These are phyloP conservation scores for Paratinospora sagittata DNA, from an alignment of 164 flowering plant species.

Conservation along the genomic window DNA sequence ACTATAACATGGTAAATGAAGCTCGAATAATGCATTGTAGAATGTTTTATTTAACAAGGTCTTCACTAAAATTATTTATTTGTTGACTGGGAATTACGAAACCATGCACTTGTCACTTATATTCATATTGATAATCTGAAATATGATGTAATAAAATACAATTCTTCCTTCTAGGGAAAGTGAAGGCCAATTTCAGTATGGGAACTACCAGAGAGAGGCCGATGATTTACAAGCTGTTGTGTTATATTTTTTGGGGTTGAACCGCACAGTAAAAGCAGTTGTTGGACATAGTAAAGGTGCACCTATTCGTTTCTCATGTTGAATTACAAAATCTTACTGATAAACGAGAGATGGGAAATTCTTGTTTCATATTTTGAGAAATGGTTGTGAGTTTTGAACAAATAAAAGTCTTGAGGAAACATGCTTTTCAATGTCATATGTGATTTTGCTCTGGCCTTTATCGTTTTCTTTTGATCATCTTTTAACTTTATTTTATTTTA, in stretches of 20 bases:
- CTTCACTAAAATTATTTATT: background rate
- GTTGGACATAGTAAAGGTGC: conserved; percentile 84
- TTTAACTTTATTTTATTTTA: background rate
- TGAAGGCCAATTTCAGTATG: conserved; percentile 73
- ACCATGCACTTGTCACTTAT: background rate
- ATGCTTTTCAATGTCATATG: background rate
- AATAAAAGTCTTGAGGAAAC: background rate
- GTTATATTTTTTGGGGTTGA: conserved; percentile 30
- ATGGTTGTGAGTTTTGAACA: background rate
- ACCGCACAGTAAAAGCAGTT: conserved; percentile 39
- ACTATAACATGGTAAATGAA: background rate
- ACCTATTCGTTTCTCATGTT: background rate
- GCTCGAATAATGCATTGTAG: background rate
- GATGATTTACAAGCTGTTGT: conserved; percentile 62
- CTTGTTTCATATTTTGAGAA: background rate
- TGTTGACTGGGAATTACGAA: background rate
- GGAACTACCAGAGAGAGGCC: conserved; percentile 59
- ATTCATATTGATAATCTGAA: background rate
- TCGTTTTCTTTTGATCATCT: no score
- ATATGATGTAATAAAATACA: background rate
- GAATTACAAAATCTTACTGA: background rate
- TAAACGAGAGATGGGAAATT: background rate
- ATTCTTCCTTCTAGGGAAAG: conserved; percentile 51
- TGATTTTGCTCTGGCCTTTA: no score
- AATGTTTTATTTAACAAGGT: background rate